phyloP scores from a whole-genome alignment of 2,329 filamentous ascomycete species.

The Colletotrichum tropicale region DNA sequence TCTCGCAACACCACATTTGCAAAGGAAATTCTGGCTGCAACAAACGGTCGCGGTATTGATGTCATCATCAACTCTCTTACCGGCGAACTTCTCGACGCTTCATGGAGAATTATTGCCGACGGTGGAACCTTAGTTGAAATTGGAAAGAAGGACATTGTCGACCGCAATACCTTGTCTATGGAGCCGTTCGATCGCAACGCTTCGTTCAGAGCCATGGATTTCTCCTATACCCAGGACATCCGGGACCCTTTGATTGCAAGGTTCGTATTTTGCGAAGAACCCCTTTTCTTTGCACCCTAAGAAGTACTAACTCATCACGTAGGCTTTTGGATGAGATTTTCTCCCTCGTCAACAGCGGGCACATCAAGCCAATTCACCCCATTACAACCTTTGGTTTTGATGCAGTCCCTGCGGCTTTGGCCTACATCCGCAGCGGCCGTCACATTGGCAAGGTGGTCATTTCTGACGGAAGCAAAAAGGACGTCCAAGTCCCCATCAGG shows the following conservation, averaged over 20 bases:
- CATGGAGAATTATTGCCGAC: not conserved
- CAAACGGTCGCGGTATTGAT: slow-evolving; percentile 27
- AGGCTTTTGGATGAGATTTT: not conserved
- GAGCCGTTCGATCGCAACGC: not conserved
- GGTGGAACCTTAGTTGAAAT: slow-evolving; percentile 36
- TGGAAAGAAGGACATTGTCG: slow-evolving; percentile 29
- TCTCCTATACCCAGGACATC: not conserved
- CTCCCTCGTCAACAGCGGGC: not conserved
- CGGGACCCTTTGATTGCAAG: not conserved
- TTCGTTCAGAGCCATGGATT: not conserved
- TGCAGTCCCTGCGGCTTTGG: slow-evolving; percentile 36
- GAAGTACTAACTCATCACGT: not conserved
- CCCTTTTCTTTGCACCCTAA: not conserved
- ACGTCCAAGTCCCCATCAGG: not conserved
- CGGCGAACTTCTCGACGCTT: slow-evolving; percentile 24
- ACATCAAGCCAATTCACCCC: not conserved
- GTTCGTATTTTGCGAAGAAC: not conserved
- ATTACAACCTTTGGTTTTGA: not conserved
- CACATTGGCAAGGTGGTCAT: slow-evolving; percentile 52
- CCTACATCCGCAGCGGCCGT: slow-evolving; percentile 44
- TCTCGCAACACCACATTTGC: slow-evolving; percentile 27
- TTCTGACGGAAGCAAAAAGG: slow-evolving; percentile 12
- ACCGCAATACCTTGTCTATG: slow-evolving; percentile 30
- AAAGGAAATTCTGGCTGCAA: slow-evolving; percentile 24
- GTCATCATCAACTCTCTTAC: slow-evolving; percentile 36